Evolutionary conservation across 2,329 filamentous ascomycete genomes (phyloP), one percentile per base, ranked within the genome.

Genomic region (Hypoxylon sp.): DNA sequence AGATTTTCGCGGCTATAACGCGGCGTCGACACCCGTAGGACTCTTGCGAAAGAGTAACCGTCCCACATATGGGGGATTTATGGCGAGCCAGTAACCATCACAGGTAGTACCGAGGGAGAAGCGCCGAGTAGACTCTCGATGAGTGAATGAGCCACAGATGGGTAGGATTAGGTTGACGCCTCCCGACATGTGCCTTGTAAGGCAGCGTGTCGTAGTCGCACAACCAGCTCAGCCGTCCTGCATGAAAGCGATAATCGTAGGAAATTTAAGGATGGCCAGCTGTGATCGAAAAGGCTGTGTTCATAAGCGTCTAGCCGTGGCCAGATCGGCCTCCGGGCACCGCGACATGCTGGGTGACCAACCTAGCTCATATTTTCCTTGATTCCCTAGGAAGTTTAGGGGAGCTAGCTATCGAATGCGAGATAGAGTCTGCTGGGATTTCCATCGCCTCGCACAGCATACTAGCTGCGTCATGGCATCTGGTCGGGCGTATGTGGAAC

Each of bases 311-410:
- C 64, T 35, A 72, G 55, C 69, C 69, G 69, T 61, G 64, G 58
- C 66, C 46, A 69, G 66, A 69, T 70, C 66, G 69, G 61, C 61
- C 61, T 51, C 64, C 64, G 67, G 64, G 66, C 61, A 67, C 67
- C 61, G 69, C 67, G 51, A 72, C 30, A 67, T 67, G 69, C 56
- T 67, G 59, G 46, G 40, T 61, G 51, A 72, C 69, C 64, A 57
- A 42, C 20, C 59, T 31, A 61, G 59, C 55, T 55, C 40, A 8
- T 33, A 31, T 49, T 65, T 68, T 62, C 51, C 61, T 55, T 66
- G 66, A 54, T 64, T 64, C 63, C 56, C 46, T 25, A 46, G 55
- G 33, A 11, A 11, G 31, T 27, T 54, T 13, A 62, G 37, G 50
- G 25, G 35, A 48, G 35, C 20, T 37, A 56, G 49, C 48, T n/a